Evolutionary conservation across 1,284 basidiomycete species (phyloP).

Genomic region (Malassezia slooffiae): DNA sequence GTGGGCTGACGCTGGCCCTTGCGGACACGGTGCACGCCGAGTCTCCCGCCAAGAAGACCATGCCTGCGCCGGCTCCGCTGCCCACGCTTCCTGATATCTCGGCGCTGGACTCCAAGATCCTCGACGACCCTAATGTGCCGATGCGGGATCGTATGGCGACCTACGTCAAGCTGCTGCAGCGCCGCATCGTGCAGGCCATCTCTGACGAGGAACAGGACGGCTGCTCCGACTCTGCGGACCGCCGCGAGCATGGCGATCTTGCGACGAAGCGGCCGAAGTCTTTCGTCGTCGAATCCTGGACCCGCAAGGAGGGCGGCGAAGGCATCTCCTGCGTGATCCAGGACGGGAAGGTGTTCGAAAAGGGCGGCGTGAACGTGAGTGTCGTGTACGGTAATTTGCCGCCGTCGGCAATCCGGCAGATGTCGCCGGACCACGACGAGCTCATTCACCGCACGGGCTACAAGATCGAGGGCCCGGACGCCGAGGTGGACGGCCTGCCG

Average conservation of each 20-base stretch:
- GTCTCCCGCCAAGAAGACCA: too few species aligned
- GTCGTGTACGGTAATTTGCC: constrained; percentile 81
- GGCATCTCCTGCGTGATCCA: constrained; percentile 82
- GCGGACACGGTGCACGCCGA: too few species aligned
- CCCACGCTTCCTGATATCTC: constrained; percentile 41
- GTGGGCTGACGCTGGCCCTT: too few species aligned
- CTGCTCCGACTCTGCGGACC: neutral
- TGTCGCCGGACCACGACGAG: constrained; percentile 78
- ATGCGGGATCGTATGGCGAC: constrained; percentile 63
- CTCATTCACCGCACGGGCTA: constrained; percentile 37
- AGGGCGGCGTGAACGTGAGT: constrained; percentile 91
- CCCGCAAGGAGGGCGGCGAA: constrained; percentile 68
- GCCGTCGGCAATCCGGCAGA: constrained; percentile 77
- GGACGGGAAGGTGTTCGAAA: constrained; percentile 68
- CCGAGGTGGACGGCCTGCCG: constrained; percentile 59
- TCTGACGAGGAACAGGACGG: constrained; percentile 62
- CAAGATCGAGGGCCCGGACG: constrained; percentile 48
- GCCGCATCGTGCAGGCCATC: constrained; percentile 67
- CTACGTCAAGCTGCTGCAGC: constrained; percentile 70
- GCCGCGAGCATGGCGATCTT: neutral
- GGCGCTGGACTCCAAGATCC: constrained; percentile 24
- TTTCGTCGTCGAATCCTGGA: constrained; percentile 82
- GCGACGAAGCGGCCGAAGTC: constrained; percentile 31
- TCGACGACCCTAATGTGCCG: constrained; percentile 26
- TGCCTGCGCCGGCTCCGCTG: too few species aligned